These are phyloP conservation scores for Mycena metata DNA, from an alignment of 768 basidiomycete genomes.

Conservation along the genomic window DNA sequence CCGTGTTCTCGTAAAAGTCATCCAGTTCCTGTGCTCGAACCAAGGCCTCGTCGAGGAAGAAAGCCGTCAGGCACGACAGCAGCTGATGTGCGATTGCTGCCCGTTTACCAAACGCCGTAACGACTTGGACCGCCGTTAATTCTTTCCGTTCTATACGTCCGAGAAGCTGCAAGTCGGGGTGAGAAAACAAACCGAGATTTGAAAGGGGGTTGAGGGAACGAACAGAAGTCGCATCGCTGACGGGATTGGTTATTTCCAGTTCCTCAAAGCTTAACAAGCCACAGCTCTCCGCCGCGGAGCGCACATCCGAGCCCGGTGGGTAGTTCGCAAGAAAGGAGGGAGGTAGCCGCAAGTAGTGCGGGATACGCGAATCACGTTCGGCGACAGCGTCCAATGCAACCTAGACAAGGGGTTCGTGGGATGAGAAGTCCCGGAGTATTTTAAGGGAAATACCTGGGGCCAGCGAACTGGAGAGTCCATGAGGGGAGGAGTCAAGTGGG, in stretches of 20 bases:
- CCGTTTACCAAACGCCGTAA: constrained; percentile 60
- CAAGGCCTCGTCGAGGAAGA: constrained; percentile 60
- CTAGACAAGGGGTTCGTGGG: too few species aligned
- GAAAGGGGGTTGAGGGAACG: not conserved
- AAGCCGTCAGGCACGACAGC: constrained; percentile 55
- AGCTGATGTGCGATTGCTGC: constrained; percentile 67
- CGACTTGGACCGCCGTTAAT: constrained; percentile 54
- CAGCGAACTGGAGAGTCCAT: too few species aligned
- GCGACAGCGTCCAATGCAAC: constrained; percentile 35
- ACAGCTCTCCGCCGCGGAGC: constrained; percentile 45
- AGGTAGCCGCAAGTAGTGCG: constrained; percentile 24
- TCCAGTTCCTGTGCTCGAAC: constrained; percentile 57
- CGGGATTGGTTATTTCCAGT: constrained; percentile 45
- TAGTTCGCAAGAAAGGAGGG: constrained; percentile 32
- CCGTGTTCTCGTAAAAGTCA: constrained; percentile 51
- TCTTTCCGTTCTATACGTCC: constrained; percentile 43
- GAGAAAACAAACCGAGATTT: not conserved
- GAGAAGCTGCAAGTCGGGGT: constrained; percentile 28
- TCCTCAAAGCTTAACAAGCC: constrained; percentile 49
- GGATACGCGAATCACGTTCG: constrained; percentile 37
- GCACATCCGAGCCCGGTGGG: constrained; percentile 45
- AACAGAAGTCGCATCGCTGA: not conserved
- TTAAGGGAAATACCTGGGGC: too few species aligned
- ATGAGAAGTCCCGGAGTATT: too few species aligned
- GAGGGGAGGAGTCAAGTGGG: too few species aligned